Evolutionary conservation across 805 yeast genomes (phyloP), one percentile per base, ranked within the genome.

Genomic region (Sugiyamaella floridensis): DNA sequence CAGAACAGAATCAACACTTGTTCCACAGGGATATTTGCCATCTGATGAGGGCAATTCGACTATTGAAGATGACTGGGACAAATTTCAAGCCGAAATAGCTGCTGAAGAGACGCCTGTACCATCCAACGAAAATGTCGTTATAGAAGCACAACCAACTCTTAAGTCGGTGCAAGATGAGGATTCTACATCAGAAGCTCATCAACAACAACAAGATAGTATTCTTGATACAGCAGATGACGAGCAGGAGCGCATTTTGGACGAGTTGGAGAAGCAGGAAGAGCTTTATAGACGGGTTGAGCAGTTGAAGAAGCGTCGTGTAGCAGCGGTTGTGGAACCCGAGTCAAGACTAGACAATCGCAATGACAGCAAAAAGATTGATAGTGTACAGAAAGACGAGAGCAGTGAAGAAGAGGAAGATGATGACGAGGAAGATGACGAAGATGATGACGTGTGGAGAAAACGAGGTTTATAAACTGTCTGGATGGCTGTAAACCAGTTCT

Each of bases 21-120:
- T 32, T 8, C 37, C 37, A 3, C 10, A 32, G 37, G 37, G 37
- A 5, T 32, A 32, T 14, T 32, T 32, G n/a, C n/a, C 12, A 14
- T 2, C 4, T 11, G 37, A 10, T 11, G 37, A 32, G n/a, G n/a
- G 10, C n/a, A 32, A 14, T 32, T 10, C 37, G 12, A 32, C 22
- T 29, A 41, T 45, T 10, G 59, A 56, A 18, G 51, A 37, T 14
- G 56, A 56, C 46, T 56, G 59, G 59, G 47, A 28, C 15, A 47
- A 42, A 22, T 56, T 56, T 28, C 55, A 53, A 43, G 10, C 46
- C 5, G 59, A 56, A 22, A 43, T 53, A 12, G 40, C 15, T 16
- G 19, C 14, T 15, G 41, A 20, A 14, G 52, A 40, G 2, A 15
- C 14, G 18, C 22, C 12, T 11, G n/a, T 8, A 20, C 42, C 40